Base-by-base conservation (phyloP, 1,284 basidiomycete species). In the Apiotrichum sp. region DNA sequence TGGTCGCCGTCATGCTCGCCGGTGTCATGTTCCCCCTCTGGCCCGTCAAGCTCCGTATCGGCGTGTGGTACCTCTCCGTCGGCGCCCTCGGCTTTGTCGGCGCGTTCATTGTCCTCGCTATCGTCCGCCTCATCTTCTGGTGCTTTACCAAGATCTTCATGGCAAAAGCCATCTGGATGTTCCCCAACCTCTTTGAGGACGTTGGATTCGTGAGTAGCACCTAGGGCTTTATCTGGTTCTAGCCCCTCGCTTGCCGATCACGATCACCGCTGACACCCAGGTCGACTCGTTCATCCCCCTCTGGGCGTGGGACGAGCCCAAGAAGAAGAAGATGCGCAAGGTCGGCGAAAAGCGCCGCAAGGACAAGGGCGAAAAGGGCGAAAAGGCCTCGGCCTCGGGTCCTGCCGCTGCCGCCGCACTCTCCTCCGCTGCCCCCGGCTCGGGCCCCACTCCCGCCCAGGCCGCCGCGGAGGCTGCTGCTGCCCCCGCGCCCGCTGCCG, bases 1-100 rank as follows among this genome's bases (percentile, higher is more conserved):
- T 99, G 89, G 92, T 98, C 54, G 84, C 82, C 35, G 80, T 97
- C 69, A 92, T 98, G 81, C 85, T 99, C 45, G 93, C 89, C 1
- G 93, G 89, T 2, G 95, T 98, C 71, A 97, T 99, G 92, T 99
- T 98, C 83, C 95, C 95, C 1, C 83, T 98, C 13, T 98, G 96
- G 95, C 95, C 95, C 2, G 84, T 86, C 45, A 85, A 84, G 65
- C 85, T 98, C 82, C 82, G 95, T n/a, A 80, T 95, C 43, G 95
- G 95, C 41, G 95, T 96, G 52, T 98, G 90, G 88, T 98, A 98
- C 75, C 80, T 98, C 63, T 89, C 86, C 62, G 86, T 98, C 56
- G 89, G 78, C 39, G 86, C 93, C 67, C 81, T 99, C 33, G 89
- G 89, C 32, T 80, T 98, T 62, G 85, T 98, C 58, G 93, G 85